Percentiles rank a stretch among this genome's conserved stretches.
These are phyloP conservation scores for Lodderomyces beijingensis DNA, from an alignment of 1,139 yeast genomes.

Conservation along the genomic window DNA sequence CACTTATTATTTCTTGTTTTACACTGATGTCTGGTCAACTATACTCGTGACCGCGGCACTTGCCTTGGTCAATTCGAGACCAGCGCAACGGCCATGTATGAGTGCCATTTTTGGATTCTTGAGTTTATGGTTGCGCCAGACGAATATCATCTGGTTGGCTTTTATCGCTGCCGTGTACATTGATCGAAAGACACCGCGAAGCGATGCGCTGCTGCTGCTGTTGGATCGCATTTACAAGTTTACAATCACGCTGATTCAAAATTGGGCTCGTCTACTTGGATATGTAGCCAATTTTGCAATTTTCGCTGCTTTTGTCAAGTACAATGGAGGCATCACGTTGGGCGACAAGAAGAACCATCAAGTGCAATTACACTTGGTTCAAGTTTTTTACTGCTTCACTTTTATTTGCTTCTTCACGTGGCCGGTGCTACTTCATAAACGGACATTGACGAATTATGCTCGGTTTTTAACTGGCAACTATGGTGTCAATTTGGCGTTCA, in stretches of 20 bases:
- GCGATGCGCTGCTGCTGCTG: conserved; percentile 2
- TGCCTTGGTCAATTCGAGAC: conserved; percentile 31
- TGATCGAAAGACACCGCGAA: conserved; percentile 36
- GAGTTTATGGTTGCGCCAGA: conserved; percentile 78
- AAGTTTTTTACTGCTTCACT: conserved; percentile 69
- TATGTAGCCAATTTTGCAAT: conserved; percentile 46
- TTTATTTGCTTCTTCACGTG: conserved; percentile 61
- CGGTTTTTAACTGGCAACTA: conserved; percentile 20
- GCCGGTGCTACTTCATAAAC: conserved; percentile 60
- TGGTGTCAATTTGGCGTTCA: conserved; percentile 18
- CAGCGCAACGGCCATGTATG: conserved; percentile 13
- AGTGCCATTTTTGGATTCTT: conserved; percentile 49
- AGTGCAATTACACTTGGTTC: conserved; percentile 69
- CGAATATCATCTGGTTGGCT: conserved; percentile 83
- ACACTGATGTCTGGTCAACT: conserved; percentile 93
- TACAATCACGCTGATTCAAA: conserved; percentile 17
- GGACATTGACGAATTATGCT: conserved; percentile 34
- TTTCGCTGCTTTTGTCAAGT: conserved; percentile 53
- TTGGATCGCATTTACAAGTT: conserved; percentile 16
- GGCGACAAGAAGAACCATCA: conserved; percentile 87
- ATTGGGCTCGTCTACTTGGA: conserved; percentile 40
- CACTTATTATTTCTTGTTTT: conserved; percentile 71
- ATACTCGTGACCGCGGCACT: conserved; percentile 49
- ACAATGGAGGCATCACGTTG: conserved; percentile 77
- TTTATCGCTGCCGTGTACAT: conserved; percentile 56